Percentiles rank a stretch among this genome's conserved stretches.
These are phyloP conservation scores for Aspergillus neotritici DNA, from an alignment of 2,329 filamentous ascomycete genomes.

Conservation along the genomic window DNA sequence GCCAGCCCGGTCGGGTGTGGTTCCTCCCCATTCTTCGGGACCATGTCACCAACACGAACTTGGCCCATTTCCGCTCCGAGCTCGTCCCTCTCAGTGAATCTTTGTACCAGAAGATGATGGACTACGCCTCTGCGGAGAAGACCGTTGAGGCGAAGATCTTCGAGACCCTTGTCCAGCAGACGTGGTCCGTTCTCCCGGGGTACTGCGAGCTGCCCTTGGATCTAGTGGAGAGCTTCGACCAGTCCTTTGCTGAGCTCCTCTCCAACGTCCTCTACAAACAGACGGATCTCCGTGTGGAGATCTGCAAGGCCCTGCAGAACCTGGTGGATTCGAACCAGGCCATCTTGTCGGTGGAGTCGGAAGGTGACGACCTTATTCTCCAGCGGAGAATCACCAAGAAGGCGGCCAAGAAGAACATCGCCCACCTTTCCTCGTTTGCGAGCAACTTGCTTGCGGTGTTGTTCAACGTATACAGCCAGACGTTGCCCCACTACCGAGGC, in stretches of 20 bases:
- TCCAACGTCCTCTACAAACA: constrained; percentile 92
- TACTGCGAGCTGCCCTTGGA: constrained; percentile 93
- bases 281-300: constrained; percentile 74
- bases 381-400: constrained; percentile 73
- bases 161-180: constrained; percentile 90
- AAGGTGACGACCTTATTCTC: constrained; percentile 66
- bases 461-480: constrained; percentile 99
- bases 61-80: constrained; percentile 78
- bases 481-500: constrained; percentile 82
- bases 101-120: constrained; percentile 82
- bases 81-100: constrained; percentile 83
- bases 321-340: constrained; percentile 88
- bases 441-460: constrained; percentile 89
- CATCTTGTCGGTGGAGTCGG: constrained; percentile 63
- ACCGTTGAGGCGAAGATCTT: constrained; percentile 97
- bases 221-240: constrained; percentile 69
- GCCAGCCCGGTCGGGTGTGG: constrained; percentile 85
- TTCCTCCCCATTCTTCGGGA: constrained; percentile 87
- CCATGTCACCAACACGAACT: constrained; percentile 78
- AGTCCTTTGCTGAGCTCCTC: constrained; percentile 80
- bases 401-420: constrained; percentile 70
- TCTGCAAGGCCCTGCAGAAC: constrained; percentile 80
- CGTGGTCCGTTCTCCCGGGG: constrained; percentile 87
- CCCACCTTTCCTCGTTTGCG: constrained; percentile 72
- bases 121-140: constrained; percentile 76